Conservation (phyloP, 2,329 filamentous ascomycete species). For the Truncatella angustata region DNA sequence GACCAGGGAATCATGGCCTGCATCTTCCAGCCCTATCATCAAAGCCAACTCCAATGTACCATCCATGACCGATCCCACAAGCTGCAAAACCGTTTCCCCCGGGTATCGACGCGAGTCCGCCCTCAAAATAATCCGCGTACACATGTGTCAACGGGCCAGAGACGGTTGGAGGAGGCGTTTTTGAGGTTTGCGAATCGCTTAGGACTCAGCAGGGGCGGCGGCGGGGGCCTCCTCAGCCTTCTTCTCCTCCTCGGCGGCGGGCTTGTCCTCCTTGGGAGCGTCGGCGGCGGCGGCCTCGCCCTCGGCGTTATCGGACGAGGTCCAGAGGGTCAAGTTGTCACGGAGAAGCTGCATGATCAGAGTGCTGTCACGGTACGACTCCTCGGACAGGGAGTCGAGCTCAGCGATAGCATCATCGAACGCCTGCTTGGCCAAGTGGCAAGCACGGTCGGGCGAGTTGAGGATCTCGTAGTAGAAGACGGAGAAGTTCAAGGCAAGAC, state of each 20-base stretch:
- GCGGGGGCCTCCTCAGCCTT: slow-evolving; percentile 46
- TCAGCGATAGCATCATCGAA: slow-evolving; percentile 98
- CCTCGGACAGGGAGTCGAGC: slow-evolving; percentile 95
- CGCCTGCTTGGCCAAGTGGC: slow-evolving; percentile 98
- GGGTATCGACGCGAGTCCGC: slow-evolving; percentile 24
- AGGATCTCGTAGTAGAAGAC: slow-evolving; percentile 99
- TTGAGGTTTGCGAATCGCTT: slow-evolving; percentile 32
- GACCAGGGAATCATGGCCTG: slow-evolving; percentile 25
- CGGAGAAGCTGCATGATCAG: slow-evolving; percentile 99
- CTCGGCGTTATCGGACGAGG: slow-evolving; percentile 86
- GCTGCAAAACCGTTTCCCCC: slow-evolving; percentile 28
- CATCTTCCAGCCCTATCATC: slow-evolving; percentile 27
- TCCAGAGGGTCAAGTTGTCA: slow-evolving; percentile 98
- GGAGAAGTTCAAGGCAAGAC: slow-evolving; percentile 97
- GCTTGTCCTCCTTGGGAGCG: slow-evolving; percentile 53
- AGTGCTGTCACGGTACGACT: slow-evolving; percentile 98
- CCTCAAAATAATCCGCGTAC: slow-evolving; percentile 2
- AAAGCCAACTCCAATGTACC: slow-evolving; percentile 29
- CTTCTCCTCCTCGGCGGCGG: slow-evolving; percentile 55
- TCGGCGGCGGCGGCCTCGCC: slow-evolving; percentile 62
- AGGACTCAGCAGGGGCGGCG: slow-evolving; percentile 55
- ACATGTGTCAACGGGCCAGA: slow-evolving; percentile 1
- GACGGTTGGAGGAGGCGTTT: neutral
- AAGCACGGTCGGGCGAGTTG: slow-evolving; percentile 95
- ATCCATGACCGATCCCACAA: slow-evolving; percentile 28